phyloP scores from a whole-genome alignment of 345 rosid genomes.

The Eucalyptus regnans region DNA sequence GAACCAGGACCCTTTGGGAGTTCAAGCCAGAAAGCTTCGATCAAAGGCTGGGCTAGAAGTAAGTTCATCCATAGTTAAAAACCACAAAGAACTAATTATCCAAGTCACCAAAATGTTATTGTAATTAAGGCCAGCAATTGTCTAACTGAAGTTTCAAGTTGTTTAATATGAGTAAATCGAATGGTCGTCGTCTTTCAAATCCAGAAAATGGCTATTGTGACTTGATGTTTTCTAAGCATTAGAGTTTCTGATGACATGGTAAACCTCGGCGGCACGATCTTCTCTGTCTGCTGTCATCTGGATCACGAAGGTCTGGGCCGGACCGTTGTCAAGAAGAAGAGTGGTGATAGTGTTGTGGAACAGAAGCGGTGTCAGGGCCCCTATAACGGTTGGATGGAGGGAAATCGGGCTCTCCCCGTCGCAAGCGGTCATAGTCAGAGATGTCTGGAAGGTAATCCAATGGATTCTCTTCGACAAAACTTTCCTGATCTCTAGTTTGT shows the following conservation, averaged over 20 bases:
- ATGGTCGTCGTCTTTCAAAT: neutral
- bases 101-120: neutral
- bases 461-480: neutral
- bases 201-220: neutral
- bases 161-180: neutral
- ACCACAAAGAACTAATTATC: neutral
- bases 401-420: slow-evolving; percentile 29
- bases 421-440: slow-evolving; percentile 8
- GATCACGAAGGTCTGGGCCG: slow-evolving; percentile 31
- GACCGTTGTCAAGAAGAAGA: slow-evolving; percentile 18
- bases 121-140: neutral
- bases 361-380: slow-evolving; percentile 12
- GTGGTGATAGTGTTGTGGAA: slow-evolving; percentile 39
- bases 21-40: slow-evolving; percentile 36
- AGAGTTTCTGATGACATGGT: neutral
- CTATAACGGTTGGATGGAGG: slow-evolving; percentile 23
- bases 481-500: neutral
- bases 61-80: neutral
- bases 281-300: neutral
- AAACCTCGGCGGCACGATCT: neutral
- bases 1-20: slow-evolving; percentile 41
- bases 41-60: slow-evolving; percentile 27
- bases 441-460: slow-evolving; percentile 32
- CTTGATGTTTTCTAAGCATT: neutral
- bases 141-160: neutral